These are phyloP conservation scores for Solanum pennellii DNA, from an alignment of 257 asterid genomes.

Conservation along the genomic window DNA sequence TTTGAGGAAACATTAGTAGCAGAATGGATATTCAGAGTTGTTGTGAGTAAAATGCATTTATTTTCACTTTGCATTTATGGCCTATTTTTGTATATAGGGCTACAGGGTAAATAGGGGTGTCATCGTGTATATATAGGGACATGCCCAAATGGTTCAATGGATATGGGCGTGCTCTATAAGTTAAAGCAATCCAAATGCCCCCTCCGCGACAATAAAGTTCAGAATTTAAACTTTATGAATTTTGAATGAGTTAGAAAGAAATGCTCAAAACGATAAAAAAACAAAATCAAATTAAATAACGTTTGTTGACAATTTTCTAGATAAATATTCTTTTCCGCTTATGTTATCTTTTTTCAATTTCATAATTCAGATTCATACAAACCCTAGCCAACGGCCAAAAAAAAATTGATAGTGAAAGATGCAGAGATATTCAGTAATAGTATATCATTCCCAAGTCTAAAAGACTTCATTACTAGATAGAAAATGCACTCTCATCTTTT, in stretches of 20 bases:
- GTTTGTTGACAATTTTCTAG: background rate
- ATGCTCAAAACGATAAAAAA: rapidly evolving
- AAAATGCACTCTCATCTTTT: background rate
- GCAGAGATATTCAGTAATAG: background rate
- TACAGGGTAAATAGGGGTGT: background rate
- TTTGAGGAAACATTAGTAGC: background rate
- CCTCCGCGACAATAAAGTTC: background rate
- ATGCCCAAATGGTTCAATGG: background rate
- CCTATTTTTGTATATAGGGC: background rate
- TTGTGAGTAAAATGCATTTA: background rate
- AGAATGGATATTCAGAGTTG: background rate
- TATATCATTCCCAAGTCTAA: background rate
- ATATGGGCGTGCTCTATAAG: background rate
- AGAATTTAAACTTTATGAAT: background rate
- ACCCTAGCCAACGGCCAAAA: background rate
- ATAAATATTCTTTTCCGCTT: background rate
- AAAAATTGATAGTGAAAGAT: background rate
- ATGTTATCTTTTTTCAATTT: background rate
- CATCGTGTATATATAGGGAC: background rate
- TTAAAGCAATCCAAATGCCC: background rate
- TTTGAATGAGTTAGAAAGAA: background rate
- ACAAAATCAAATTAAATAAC: background rate
- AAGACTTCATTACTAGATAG: background rate
- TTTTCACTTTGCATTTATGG: background rate
- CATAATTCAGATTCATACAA: background rate